Evolutionary conservation across 2,329 filamentous ascomycete genomes (phyloP).

Genomic region (Plectosphaerella cucumerina): DNA sequence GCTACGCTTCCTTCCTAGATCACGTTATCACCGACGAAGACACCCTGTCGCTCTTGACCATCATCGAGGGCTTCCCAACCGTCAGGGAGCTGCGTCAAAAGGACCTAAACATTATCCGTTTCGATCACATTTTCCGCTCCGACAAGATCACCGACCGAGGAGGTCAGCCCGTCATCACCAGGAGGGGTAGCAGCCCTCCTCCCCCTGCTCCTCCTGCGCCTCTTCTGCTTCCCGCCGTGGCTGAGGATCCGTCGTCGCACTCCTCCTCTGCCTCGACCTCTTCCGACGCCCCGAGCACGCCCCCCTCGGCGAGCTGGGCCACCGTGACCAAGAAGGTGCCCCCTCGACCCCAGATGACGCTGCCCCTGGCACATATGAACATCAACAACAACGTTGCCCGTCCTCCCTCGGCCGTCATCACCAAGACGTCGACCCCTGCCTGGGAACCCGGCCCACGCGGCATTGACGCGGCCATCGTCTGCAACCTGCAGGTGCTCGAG

Average conservation of each 20-base stretch:
- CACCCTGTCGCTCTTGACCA: constrained; percentile 39
- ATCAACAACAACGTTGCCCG: constrained; percentile 10
- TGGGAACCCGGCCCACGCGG: constrained; percentile 55
- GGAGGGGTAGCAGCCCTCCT: constrained; percentile 3
- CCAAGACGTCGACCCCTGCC: constrained; percentile 20
- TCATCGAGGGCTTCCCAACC: constrained; percentile 50
- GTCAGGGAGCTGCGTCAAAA: constrained; percentile 45
- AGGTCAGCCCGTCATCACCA: constrained; percentile 11
- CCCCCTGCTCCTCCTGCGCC: constrained; percentile 1
- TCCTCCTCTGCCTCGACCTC: constrained; percentile 17
- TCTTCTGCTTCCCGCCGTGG: constrained; percentile 1
- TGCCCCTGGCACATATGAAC: constrained; percentile 33
- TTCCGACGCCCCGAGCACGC: constrained; percentile 11
- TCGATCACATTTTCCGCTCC: constrained; percentile 45
- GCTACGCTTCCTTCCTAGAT: constrained; percentile 56
- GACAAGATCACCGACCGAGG: constrained; percentile 44
- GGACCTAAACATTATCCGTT: constrained; percentile 41
- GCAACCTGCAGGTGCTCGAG: constrained; percentile 43
- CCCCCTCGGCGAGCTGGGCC: constrained; percentile 32
- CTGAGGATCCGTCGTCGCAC: not conserved
- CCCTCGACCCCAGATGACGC: constrained; percentile 37
- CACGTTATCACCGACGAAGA: constrained; percentile 44
- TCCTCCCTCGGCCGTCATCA: constrained; percentile 3
- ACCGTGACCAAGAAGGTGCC: constrained; percentile 34
- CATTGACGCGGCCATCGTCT: constrained; percentile 45